Base-by-base conservation (phyloP, 805 yeast genomes). In the Nakazawaea pomicola region DNA sequence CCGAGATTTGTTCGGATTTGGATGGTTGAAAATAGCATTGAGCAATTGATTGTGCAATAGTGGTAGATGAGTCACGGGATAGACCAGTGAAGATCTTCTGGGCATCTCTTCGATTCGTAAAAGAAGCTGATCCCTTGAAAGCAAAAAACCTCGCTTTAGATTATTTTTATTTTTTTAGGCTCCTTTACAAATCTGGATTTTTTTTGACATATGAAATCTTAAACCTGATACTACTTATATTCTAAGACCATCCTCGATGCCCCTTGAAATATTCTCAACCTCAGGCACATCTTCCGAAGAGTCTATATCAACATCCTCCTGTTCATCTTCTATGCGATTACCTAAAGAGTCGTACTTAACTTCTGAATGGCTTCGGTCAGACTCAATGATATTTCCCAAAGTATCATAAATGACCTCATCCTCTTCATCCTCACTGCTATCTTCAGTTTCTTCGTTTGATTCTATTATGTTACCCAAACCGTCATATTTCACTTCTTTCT, bases 11-110 rank as follows among this genome's bases (percentile, higher is more conserved):
- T 57, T 45, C 2, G 78, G 77, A 43, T 62, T 65, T 0, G 83
- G 81, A 49, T 82, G 78, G 60, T 82, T 80, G 64, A 84, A 82
- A 6, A 83, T 58, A 29, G 78, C 69, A 56, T 83, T 78, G 24
- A 83, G 61, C 27, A 80, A 62, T 7, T 90, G 88, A 50, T 83
- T 82, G 42, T 72, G 59, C 41, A 80, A 61, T 33, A 68, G 54
- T 3, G 86, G 85, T 27, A 75, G 64, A 49, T 74, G 74, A 16
- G 39, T 40, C 28, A 29, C 31, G 10, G 38, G 43, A 20, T 38
- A 38, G 11, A 33, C 38, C 43, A 40, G 43, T 10, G 43, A 40
- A 15, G 33, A 28, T 28, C 43, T 14, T 28, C 43, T 33, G 30
- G 29, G 20, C 43, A 40, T 40, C 4, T 23, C 37, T n/a, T 28